phyloP scores from a whole-genome alignment of 2,329 filamentous ascomycete genomes.

The Bipolaris oryzae region DNA sequence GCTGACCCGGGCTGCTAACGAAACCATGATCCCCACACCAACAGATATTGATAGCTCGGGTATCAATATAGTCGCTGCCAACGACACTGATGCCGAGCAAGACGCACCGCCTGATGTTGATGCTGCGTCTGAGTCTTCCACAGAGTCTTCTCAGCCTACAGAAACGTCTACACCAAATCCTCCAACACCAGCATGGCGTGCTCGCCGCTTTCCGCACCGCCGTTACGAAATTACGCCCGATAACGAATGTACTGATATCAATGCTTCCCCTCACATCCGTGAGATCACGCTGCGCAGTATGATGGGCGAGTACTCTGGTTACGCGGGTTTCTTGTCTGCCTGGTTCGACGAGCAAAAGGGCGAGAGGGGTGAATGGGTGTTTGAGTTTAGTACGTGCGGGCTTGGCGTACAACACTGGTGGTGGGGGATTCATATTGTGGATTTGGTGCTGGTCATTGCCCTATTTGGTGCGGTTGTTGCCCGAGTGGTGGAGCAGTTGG shows the following conservation, averaged over 20 bases:
- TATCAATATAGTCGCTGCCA: constrained; percentile 5
- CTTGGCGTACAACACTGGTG: constrained; percentile 89
- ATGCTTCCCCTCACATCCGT: constrained; percentile 65
- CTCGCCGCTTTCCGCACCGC: constrained; percentile 26
- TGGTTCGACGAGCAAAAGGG: constrained; percentile 78
- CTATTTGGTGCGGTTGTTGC: not conserved
- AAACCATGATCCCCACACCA: constrained; percentile 1
- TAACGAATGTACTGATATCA: constrained; percentile 23
- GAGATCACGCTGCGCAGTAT: constrained; percentile 96
- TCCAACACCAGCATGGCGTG: constrained; percentile 28
- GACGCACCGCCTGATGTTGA: not conserved
- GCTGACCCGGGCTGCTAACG: constrained; percentile 11
- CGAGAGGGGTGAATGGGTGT: constrained; percentile 82
- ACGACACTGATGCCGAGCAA: constrained; percentile 6
- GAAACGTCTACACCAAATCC: not conserved
- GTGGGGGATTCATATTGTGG: constrained; percentile 78
- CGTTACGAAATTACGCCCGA: constrained; percentile 45
- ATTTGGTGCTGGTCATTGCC: constrained; percentile 12
- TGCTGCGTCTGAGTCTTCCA: constrained; percentile 2
- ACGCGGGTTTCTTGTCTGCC: constrained; percentile 82
- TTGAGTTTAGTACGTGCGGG: constrained; percentile 78
- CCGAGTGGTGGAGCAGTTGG: not conserved
- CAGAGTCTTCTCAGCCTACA: constrained; percentile 1
- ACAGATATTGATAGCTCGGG: constrained; percentile 4
- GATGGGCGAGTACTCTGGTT: constrained; percentile 97